These are phyloP conservation scores for Chlamydomonas sphaeroides DNA, from an alignment of 139 green algal genomes.

Conservation along the genomic window DNA sequence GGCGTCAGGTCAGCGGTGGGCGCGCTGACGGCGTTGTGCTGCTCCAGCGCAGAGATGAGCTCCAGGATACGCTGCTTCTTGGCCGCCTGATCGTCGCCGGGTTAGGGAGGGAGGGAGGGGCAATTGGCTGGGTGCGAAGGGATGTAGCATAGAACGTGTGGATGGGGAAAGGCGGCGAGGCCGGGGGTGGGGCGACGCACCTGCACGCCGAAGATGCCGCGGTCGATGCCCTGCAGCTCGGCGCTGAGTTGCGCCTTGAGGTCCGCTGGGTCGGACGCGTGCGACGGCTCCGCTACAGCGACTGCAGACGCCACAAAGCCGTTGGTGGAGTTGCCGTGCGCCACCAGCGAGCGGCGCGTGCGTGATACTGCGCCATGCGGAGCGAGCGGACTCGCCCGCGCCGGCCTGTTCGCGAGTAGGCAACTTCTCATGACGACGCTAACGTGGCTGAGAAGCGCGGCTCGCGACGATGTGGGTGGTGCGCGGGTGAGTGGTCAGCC, in stretches of 20 bases:
- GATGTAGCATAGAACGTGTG: background rate
- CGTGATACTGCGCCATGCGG: too few relatives aligned
- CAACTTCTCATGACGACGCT: too few relatives aligned
- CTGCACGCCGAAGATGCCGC: conserved; percentile 69
- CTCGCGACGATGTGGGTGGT: too few relatives aligned
- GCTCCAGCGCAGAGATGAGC: conserved; percentile 66
- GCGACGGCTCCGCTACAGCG: background rate
- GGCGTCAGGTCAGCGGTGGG: conserved; percentile 58
- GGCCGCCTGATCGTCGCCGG: conserved; percentile 51
- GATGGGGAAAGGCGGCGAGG: too few relatives aligned
- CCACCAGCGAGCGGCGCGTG: too few relatives aligned
- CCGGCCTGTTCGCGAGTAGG: too few relatives aligned
- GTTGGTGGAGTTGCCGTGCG: too few relatives aligned
- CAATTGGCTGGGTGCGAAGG: background rate
- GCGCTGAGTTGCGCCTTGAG: conserved; percentile 50
- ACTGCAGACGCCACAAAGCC: background rate
- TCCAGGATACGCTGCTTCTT: conserved; percentile 56
- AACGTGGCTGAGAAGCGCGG: too few relatives aligned
- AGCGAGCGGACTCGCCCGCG: too few relatives aligned
- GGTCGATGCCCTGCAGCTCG: conserved; percentile 55
- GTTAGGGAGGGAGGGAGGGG: too few relatives aligned
- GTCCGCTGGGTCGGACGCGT: background rate
- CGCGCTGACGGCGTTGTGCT: conserved; percentile 42
- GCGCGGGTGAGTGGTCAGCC: too few relatives aligned
- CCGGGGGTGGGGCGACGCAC: conserved; percentile 24